A percentile compares a stretch with the other conserved stretches of the same genome.
Evolutionary conservation across 306 rosid species (phyloP).

Genomic region (Trifolium pratense): DNA sequence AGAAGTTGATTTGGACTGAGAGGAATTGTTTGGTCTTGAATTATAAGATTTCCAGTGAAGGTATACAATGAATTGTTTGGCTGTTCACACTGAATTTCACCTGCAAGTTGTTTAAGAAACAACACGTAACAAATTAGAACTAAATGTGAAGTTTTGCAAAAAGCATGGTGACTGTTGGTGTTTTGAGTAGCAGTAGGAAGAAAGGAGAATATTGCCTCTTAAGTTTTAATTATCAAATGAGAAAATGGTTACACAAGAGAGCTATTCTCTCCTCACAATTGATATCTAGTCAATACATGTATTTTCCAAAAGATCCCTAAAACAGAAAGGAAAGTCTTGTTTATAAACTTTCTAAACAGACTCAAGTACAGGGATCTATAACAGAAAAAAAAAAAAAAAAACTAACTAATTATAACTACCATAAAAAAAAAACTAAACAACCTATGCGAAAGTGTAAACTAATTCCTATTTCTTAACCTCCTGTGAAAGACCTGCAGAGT

Average conservation of each 20-base stretch:
- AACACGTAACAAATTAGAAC: constrained; percentile 9
- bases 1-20: constrained; percentile 80
- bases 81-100: constrained; percentile 91
- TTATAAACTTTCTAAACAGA: neutral
- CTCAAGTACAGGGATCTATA: neutral
- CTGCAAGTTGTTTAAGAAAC: constrained; percentile 52
- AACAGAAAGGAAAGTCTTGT: neutral
- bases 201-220: neutral
- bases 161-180: neutral
- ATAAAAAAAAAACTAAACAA: neutral
- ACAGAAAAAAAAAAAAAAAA: neutral
- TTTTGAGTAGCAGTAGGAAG: neutral
- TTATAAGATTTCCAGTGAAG: constrained; percentile 81
- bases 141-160: constrained; percentile 16
- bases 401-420: neutral
- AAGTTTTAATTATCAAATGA: neutral
- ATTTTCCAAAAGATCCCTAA: neutral
- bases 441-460: neutral
- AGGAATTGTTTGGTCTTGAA: constrained; percentile 81
- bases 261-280: neutral
- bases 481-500: neutral
- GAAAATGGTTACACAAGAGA: neutral
- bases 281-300: neutral
- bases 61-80: constrained; percentile 93
- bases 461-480: neutral